Evolutionary conservation across 1,284 basidiomycete species (phyloP), one percentile per base, ranked within the genome.

Genomic region (Chondrostereum purpureum): DNA sequence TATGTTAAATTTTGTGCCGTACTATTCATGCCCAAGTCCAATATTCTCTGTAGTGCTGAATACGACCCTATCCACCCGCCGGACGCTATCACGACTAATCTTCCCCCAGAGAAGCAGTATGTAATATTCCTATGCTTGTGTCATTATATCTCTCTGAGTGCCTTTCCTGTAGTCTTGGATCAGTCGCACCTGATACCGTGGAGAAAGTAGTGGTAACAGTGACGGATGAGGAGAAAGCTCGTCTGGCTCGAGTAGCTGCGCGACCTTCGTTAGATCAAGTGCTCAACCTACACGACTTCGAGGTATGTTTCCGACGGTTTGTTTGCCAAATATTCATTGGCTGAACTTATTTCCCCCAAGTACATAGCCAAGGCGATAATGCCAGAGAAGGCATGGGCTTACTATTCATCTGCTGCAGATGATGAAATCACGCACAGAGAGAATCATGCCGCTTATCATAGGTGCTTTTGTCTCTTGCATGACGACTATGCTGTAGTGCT

Each of bases 271-370:
- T 96, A 17, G 75, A 77, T 42, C 81, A 89, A 62, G 85, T 92
- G 44, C 71, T 95, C 24, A 92, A 87, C 55, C 66, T 96, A 54
- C 90, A 93, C 62, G 92, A 97, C 63, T 94, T 97, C 53, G 92
- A 95, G 70, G 83, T 83, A 31, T 31, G n/a, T 31, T 31, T 31
- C n/a, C n/a, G 44, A n/a, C 63, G 10, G 3, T 51, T 4, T 45
- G n/a, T 31, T n/a, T 22, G n/a, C n/a, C n/a, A n/a, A n/a, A n/a
- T n/a, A n/a, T n/a, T n/a, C n/a, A 34, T 42, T 41, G 17, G 20
- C 11, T 20, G 4, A 13, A 12, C 6, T 11, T 6, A 14, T 10
- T 18, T n/a, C 35, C n/a, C 34, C 14, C 16, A 49, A 86, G 80
- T 75, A 80, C 22, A 79, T 93, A 41, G 89, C 87, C 5, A 78